A percentile compares a stretch with the other conserved stretches of the same genome.
Conservation (phyloP, 2,329 filamentous ascomycete species). For the Fusarium circinatum region DNA sequence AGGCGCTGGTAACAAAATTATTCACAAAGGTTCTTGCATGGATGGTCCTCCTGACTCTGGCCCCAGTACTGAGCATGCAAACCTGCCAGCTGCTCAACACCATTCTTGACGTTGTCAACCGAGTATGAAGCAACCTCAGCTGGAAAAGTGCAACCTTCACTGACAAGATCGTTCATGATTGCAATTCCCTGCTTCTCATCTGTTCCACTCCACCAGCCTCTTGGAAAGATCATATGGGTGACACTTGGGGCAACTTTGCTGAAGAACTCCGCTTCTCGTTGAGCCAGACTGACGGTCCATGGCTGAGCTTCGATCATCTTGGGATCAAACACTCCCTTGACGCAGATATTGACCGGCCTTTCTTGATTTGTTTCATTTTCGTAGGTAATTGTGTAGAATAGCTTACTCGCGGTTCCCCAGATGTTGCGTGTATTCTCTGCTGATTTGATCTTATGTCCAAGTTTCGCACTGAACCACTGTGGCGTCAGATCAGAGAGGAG, state of each 20-base stretch:
- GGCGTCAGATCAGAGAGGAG: constrained; percentile 36
- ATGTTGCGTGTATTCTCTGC: constrained; percentile 41
- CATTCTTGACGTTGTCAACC: constrained; percentile 47
- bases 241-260: constrained; percentile 48
- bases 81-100: constrained; percentile 53
- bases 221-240: constrained; percentile 47
- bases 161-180: constrained; percentile 50
- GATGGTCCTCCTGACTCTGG: constrained; percentile 45
- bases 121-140: constrained; percentile 47
- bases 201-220: constrained; percentile 51
- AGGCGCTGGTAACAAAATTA: background rate
- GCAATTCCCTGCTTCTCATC: constrained; percentile 51
- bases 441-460: constrained; percentile 34
- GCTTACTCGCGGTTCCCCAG: constrained; percentile 45
- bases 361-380: constrained; percentile 33
- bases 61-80: constrained; percentile 53
- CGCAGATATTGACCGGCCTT: constrained; percentile 41
- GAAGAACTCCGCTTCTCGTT: constrained; percentile 53
- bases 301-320: constrained; percentile 44
- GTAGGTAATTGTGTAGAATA: constrained; percentile 45
- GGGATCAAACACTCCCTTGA: constrained; percentile 54
- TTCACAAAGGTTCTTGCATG: constrained; percentile 21
- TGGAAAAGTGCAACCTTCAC: constrained; percentile 49
- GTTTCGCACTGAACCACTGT: constrained; percentile 39
- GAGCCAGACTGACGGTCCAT: constrained; percentile 43